phyloP scores from a whole-genome alignment of 139 green algal species.

The Coccomyxa sp. region DNA sequence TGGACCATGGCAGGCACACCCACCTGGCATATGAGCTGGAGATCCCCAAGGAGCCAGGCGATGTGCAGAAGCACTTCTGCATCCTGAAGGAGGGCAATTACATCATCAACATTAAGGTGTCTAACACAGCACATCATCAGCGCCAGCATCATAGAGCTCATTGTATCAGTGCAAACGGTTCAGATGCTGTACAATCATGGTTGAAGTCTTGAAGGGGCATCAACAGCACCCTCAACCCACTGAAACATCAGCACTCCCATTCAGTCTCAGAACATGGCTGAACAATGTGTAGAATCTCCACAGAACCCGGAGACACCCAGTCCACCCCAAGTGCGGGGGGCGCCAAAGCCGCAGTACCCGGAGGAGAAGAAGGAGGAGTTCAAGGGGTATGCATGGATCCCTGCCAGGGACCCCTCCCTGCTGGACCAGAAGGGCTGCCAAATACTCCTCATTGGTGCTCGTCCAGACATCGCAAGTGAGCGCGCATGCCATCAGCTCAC shows the following conservation, averaged over 20 bases:
- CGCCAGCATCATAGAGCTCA: too few relatives aligned
- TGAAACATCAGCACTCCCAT: too few relatives aligned
- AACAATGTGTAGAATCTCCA: background rate
- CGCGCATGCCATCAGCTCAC: too few relatives aligned
- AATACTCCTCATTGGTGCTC: background rate
- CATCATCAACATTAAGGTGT: constrained; percentile 19
- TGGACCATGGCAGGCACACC: background rate
- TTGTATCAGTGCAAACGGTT: too few relatives aligned
- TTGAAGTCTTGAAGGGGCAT: too few relatives aligned
- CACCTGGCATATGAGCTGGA: constrained; percentile 33
- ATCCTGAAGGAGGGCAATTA: constrained; percentile 19
- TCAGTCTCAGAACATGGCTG: too few relatives aligned
- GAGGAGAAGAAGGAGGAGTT: background rate
- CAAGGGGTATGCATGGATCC: background rate
- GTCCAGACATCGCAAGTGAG: background rate
- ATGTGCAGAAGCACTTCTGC: constrained; percentile 25
- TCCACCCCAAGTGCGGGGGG: background rate
- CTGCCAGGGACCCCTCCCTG: background rate
- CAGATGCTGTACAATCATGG: too few relatives aligned
- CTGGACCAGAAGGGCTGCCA: background rate
- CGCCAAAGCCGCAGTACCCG: background rate
- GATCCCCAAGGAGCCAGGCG: constrained; percentile 13
- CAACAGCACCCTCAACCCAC: too few relatives aligned
- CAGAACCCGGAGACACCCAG: background rate
- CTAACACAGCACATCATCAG: too few relatives aligned